Evolutionary conservation across 495 filamentous ascomycete species (phyloP), one percentile per base, ranked within the genome.

Genomic region (Xylaria longipes): DNA sequence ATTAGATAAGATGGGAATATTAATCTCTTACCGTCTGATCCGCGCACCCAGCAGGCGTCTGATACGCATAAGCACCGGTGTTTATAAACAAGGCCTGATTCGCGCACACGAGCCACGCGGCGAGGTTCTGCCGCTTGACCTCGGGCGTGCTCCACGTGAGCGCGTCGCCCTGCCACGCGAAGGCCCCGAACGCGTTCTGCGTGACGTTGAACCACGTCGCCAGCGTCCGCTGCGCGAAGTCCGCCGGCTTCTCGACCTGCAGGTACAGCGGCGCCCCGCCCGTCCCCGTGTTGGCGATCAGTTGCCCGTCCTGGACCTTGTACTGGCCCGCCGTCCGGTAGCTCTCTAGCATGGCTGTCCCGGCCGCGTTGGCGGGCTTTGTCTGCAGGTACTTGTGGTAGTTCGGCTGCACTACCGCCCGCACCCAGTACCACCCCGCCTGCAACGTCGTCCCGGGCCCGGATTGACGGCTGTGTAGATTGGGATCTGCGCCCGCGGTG

Each of bases 371-470:
- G 71, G 81, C 74, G 3, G 85, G 86, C 25, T 80, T 81, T 11
- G 87, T 86, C 80, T 91, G 87, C n/a, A 90, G 81, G 78, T 91
- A 91, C 73, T 89, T 86, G 81, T 89, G 89, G 80, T 84, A 90
- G 78, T 90, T 89, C 27, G 89, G 89, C 2, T 81, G 58, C 37
- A 79, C 84, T 0, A 90, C 89, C 0, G 86, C 88, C 9, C 89
- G 87, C 76, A 90, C 87, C 87, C 87, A 91, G 81, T 83, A 84
- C 71, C 87, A 88, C 17, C 85, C 87, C 12, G 75, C 72, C 69
- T 84, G 80, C 3, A 90, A 80, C 0, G 81, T 86, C 1, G 65
- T 68, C 12, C 76, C 74, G 1, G 74, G 76, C 0, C 76, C 76
- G 48, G 65, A 41, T 29, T 56, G 65, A 20, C 65, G 65, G 43